Percentiles rank a stretch among this genome's conserved stretches.
Evolutionary conservation across 805 yeast species (phyloP).

Genomic region (Kazachstania africana): DNA sequence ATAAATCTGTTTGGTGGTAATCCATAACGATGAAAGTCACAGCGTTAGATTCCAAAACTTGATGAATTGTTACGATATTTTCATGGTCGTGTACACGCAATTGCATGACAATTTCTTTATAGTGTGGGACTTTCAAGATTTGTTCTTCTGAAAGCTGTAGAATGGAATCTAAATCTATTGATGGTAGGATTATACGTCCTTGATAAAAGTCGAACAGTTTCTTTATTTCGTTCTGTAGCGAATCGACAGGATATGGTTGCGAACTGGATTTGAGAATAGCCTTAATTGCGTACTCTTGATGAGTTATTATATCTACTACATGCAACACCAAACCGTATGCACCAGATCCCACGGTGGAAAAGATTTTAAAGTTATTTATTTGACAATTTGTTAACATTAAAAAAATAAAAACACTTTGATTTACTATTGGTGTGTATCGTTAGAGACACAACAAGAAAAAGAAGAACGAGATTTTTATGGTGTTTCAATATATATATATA

Average conservation of each 20-base stretch:
- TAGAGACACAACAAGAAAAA: too few species aligned
- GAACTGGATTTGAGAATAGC: slow-evolving; percentile 38
- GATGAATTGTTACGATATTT: slow-evolving; percentile 63
- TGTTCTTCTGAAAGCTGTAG: slow-evolving; percentile 26
- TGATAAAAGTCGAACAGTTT: slow-evolving; percentile 16
- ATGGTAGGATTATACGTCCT: slow-evolving; percentile 14
- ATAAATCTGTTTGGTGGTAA: slow-evolving; percentile 76
- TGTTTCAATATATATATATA: too few species aligned
- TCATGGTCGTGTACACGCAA: slow-evolving; percentile 66
- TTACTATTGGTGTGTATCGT: too few species aligned
- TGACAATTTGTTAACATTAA: slow-evolving; percentile 7
- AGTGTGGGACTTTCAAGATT: slow-evolving; percentile 24
- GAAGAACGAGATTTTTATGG: too few species aligned
- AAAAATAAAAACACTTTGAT: too few species aligned
- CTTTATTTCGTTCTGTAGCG: slow-evolving; percentile 19
- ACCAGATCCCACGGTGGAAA: slow-evolving; percentile 49
- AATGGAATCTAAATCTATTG: slow-evolving; percentile 19
- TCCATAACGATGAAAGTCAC: slow-evolving; percentile 72
- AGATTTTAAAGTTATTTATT: slow-evolving; percentile 32
- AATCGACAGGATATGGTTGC: slow-evolving; percentile 10
- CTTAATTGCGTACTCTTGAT: slow-evolving; percentile 55
- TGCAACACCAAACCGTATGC: slow-evolving; percentile 75
- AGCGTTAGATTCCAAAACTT: slow-evolving; percentile 49
- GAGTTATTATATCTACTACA: slow-evolving; percentile 43
- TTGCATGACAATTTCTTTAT: slow-evolving; percentile 66